Evolutionary conservation across 371 early-diverging fungal species (phyloP).

Genomic region (Basidiobolus meristosporus): DNA sequence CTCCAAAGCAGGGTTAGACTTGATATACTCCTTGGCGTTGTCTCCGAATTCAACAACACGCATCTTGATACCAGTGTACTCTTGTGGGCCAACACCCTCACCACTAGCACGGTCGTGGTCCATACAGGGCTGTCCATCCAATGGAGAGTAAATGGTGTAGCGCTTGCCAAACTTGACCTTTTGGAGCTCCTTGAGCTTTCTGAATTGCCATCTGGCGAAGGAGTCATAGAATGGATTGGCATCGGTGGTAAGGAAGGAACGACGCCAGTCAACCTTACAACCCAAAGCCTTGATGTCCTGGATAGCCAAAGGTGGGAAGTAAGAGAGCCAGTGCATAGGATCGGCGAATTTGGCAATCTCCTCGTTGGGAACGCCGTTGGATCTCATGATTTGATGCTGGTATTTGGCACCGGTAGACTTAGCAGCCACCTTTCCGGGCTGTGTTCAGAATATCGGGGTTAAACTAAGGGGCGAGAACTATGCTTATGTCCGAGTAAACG

Average conservation of each 20-base stretch:
- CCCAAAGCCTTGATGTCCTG: slow-evolving; percentile 78
- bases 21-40: slow-evolving; percentile 23
- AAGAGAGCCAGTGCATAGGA: slow-evolving; percentile 87
- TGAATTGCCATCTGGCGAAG: slow-evolving; percentile 99
- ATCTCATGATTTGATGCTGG: slow-evolving; percentile 92
- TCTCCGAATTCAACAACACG: slow-evolving; percentile 30
- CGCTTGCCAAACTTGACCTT: slow-evolving; percentile 97
- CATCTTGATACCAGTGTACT: slow-evolving; percentile 89
- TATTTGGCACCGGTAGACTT: slow-evolving; percentile 74
- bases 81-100: slow-evolving; percentile 94
- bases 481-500: slow-evolving; percentile 17
- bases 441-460: too few relatives aligned
- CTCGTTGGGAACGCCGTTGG: slow-evolving; percentile 71
- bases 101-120: slow-evolving; percentile 98
- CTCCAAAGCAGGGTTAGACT: slow-evolving; percentile 30
- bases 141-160: slow-evolving; percentile 94
- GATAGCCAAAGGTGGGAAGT: slow-evolving; percentile 88
- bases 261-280: slow-evolving; percentile 92
- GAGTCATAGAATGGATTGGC: slow-evolving; percentile 98
- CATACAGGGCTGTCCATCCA: slow-evolving; percentile 98
- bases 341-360: slow-evolving; percentile 95
- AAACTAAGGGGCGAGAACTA: too few relatives aligned
- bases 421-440: slow-evolving; percentile 76
- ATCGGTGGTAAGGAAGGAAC: slow-evolving; percentile 98
- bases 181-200: slow-evolving; percentile 55